These are phyloP conservation scores for Hylodesmum podocarpum DNA, from an alignment of 306 rosid genomes.

Conservation along the genomic window DNA sequence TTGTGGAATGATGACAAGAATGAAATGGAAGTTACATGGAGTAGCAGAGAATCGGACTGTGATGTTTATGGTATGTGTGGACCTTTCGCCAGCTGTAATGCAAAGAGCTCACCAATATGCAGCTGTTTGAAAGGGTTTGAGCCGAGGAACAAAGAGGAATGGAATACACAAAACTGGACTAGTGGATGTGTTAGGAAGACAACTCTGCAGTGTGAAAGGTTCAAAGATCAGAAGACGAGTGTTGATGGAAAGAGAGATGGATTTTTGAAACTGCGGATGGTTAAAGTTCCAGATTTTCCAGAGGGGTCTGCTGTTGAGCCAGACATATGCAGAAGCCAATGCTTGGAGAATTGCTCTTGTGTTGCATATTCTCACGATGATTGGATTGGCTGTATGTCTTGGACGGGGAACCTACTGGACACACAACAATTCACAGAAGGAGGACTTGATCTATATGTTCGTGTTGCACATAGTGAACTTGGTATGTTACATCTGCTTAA, in stretches of 20 bases:
- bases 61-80: constrained; percentile 50
- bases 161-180: constrained; percentile 42
- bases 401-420: constrained; percentile 24
- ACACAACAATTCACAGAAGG: constrained; percentile 14
- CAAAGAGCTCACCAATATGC: constrained; percentile 24
- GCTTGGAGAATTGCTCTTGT: constrained; percentile 37
- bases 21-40: not conserved
- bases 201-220: constrained; percentile 6
- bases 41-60: constrained; percentile 3
- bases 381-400: constrained; percentile 34
- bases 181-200: constrained; percentile 42
- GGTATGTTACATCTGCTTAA: not conserved
- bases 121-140: constrained; percentile 49
- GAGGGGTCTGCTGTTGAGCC: not conserved
- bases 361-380: not conserved
- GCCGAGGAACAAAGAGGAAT: constrained; percentile 25
- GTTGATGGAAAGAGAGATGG: constrained; percentile 22
- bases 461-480: constrained; percentile 26
- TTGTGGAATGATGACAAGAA: not conserved
- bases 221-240: not conserved
- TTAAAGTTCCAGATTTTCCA: constrained; percentile 47
- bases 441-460: constrained; percentile 35
- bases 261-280: constrained; percentile 22
- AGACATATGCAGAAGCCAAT: constrained; percentile 15
- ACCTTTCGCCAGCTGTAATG: constrained; percentile 28